phyloP scores from a whole-genome alignment of 2,329 filamentous ascomycete species.

The Seiridium cupressi region DNA sequence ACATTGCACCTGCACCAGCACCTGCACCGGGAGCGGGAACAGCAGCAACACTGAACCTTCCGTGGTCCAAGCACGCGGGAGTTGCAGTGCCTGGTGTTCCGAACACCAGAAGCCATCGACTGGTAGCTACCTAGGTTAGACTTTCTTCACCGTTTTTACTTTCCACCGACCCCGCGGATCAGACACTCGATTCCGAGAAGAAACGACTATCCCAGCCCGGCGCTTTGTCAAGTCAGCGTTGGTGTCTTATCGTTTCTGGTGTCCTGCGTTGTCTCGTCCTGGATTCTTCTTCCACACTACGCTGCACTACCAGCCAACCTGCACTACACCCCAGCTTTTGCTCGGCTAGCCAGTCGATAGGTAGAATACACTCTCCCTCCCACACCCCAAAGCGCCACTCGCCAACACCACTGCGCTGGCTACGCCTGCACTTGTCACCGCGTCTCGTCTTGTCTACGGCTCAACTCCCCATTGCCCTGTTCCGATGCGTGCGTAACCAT shows the following conservation, averaged over 20 bases:
- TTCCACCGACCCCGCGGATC: not conserved
- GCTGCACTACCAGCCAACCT: not conserved
- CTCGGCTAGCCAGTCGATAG: too few species aligned
- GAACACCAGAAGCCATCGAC: not conserved
- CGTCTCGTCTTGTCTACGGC: not conserved
- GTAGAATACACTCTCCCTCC: not conserved
- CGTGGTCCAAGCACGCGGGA: not conserved
- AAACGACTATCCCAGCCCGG: not conserved
- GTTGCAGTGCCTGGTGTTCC: not conserved
- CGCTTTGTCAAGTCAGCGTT: not conserved
- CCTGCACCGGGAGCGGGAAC: not conserved
- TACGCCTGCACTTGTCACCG: not conserved
- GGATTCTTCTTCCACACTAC: not conserved
- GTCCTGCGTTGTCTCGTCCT: not conserved
- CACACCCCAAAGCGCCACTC: not conserved
- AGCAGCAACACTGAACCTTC: slow-evolving; percentile 3
- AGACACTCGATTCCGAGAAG: not conserved
- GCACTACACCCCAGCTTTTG: not conserved
- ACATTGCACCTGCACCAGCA: too few species aligned
- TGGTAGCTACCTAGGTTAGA: not conserved
- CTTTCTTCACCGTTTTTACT: slow-evolving; percentile 1
- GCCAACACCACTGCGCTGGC: not conserved
- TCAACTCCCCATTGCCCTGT: not conserved
- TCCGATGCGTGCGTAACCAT: not conserved
- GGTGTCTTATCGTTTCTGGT: not conserved